These are phyloP conservation scores for Capsicum rhomboideum DNA, from an alignment of 257 asterid species.

Conservation along the genomic window DNA sequence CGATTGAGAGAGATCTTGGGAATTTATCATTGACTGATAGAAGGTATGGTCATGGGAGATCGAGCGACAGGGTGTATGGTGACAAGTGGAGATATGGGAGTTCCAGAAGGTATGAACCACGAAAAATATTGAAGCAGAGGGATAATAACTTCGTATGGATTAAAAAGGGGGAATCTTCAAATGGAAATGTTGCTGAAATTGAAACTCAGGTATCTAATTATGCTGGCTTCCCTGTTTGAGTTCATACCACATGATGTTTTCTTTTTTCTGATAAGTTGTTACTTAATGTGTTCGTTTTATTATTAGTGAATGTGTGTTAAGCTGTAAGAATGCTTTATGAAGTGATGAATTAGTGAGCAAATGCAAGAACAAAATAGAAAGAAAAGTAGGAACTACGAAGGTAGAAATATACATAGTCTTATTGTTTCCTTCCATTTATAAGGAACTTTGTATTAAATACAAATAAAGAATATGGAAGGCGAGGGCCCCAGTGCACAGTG, in stretches of 20 bases:
- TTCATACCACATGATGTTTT: background rate
- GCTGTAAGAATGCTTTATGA: background rate
- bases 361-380: background rate
- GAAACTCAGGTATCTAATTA: constrained; percentile 21
- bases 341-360: background rate
- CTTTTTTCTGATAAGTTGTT: background rate
- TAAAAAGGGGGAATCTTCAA: constrained; percentile 27
- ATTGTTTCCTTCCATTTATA: background rate
- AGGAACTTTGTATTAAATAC: background rate
- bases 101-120: background rate
- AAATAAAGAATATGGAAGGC: background rate
- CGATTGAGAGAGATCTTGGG: constrained; percentile 3
- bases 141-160: constrained; percentile 34
- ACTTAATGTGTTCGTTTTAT: background rate
- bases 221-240: background rate
- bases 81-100: constrained; percentile 1
- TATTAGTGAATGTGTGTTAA: background rate
- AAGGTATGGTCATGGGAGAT: constrained; percentile 1
- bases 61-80: constrained; percentile 4
- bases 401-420: background rate
- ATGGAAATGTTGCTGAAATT: constrained; percentile 21
- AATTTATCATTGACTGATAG: background rate
- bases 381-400: background rate
- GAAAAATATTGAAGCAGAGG: background rate
- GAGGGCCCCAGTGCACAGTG: background rate